Conservation (phyloP, 306 rosid species). For the Crotalaria pallida region DNA sequence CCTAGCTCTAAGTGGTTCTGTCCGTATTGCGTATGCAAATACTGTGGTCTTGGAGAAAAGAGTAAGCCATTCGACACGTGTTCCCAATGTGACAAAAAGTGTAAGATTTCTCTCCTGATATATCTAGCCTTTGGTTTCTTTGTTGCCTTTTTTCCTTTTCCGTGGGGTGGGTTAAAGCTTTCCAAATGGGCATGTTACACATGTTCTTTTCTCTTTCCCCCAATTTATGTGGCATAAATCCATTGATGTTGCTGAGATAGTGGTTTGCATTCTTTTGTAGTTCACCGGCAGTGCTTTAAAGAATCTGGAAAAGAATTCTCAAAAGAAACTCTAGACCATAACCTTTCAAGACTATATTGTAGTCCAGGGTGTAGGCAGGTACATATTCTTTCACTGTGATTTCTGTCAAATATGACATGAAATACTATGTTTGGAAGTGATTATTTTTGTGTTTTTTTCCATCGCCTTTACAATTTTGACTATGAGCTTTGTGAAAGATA, state of each 20-base stretch:
- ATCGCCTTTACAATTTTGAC: neutral
- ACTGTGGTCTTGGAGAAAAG: slow-evolving; percentile 15
- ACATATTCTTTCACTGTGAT: neutral
- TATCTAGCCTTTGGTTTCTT: neutral
- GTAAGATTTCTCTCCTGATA: slow-evolving; percentile 1
- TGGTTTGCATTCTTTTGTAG: slow-evolving; percentile 12
- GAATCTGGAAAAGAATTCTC: neutral
- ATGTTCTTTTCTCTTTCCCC: neutral
- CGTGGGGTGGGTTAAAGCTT: neutral
- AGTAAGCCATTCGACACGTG: slow-evolving; percentile 14
- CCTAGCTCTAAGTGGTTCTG: slow-evolving; percentile 33
- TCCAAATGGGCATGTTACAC: neutral
- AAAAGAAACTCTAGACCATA: neutral
- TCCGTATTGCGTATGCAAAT: slow-evolving; percentile 36
- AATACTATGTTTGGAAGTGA: neutral
- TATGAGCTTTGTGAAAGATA: slow-evolving; percentile 16
- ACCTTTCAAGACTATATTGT: slow-evolving; percentile 1
- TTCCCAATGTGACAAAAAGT: slow-evolving; percentile 29
- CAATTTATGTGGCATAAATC: neutral
- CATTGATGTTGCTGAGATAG: neutral
- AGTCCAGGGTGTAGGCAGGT: slow-evolving; percentile 29
- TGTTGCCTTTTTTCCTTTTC: neutral
- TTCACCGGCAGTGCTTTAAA: slow-evolving; percentile 30
- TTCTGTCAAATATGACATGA: neutral
- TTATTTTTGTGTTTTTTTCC: neutral